Percentiles rank a stretch among this genome's conserved stretches.
Conservation (phyloP, 176 grass and related monocot species). For the Eremochloa ophiuroides region DNA sequence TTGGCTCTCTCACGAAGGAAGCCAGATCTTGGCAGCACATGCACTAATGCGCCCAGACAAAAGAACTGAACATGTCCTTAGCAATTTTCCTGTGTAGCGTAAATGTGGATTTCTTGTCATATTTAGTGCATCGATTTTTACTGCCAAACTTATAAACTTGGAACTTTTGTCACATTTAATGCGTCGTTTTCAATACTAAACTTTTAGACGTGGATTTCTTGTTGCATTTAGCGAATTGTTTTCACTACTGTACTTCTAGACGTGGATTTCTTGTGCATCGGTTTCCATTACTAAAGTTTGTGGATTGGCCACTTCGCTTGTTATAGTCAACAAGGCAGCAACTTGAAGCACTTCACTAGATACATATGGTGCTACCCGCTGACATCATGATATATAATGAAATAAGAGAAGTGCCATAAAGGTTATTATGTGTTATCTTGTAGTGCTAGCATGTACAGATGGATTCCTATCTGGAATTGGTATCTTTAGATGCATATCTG, state of each 20-base stretch:
- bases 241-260: not conserved
- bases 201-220: not conserved
- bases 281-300: not conserved
- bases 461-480: not conserved
- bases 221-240: not conserved
- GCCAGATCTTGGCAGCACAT: no score
- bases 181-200: not conserved
- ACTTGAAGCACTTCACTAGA: not conserved
- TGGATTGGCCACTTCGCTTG: not conserved
- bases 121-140: not conserved
- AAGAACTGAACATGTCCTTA: no score
- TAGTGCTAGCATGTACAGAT: fast-evolving
- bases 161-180: not conserved
- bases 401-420: not conserved
- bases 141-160: no score
- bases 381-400: not conserved
- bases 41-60: no score
- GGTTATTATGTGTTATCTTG: not conserved
- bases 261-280: not conserved
- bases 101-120: not conserved
- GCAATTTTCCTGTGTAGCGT: no score
- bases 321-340: not conserved
- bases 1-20: no score
- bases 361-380: not conserved
- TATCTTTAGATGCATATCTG: not conserved